Conservation (phyloP, 495 filamentous ascomycete genomes). For the Cercophora scortea region DNA sequence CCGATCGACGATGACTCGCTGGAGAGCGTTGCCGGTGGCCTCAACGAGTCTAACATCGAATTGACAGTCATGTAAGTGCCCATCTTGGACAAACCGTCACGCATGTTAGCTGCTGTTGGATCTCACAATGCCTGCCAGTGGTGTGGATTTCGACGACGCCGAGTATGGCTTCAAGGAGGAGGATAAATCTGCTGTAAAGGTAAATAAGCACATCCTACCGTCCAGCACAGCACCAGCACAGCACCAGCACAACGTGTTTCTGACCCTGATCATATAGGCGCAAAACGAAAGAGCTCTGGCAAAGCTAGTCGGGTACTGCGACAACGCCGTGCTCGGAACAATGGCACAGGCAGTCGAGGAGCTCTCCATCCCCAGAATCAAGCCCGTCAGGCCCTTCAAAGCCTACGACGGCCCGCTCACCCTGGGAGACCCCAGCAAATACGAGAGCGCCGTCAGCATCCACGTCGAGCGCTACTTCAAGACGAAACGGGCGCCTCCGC, state of each 20-base stretch:
- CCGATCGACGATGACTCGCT: slow-evolving; percentile 59
- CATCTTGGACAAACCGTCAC: too few relatives aligned
- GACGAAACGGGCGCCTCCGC: slow-evolving; percentile 65
- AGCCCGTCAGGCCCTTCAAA: slow-evolving; percentile 59
- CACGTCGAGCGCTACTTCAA: slow-evolving; percentile 85
- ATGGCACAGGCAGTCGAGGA: slow-evolving; percentile 77
- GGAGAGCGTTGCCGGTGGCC: slow-evolving; percentile 57
- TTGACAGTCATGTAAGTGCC: slow-evolving; percentile 66
- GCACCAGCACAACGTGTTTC: neutral
- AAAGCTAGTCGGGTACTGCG: slow-evolving; percentile 50
- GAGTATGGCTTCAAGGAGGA: slow-evolving; percentile 94
- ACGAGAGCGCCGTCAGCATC: slow-evolving; percentile 72
- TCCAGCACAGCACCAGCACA: too few relatives aligned
- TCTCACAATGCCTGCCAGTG: slow-evolving; percentile 39
- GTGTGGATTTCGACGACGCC: slow-evolving; percentile 88
- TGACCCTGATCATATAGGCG: slow-evolving; percentile 3
- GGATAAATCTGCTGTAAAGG: slow-evolving; percentile 66
- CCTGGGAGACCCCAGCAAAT: slow-evolving; percentile 67
- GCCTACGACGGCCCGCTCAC: slow-evolving; percentile 74
- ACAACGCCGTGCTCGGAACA: slow-evolving; percentile 68
- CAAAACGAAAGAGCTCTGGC: slow-evolving; percentile 63
- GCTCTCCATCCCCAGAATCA: slow-evolving; percentile 62
- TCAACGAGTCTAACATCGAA: slow-evolving; percentile 69
- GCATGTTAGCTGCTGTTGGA: neutral
- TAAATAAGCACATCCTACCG: slow-evolving; percentile 10